Percentiles rank a stretch among this genome's conserved stretches.
Evolutionary conservation across 2,329 filamentous ascomycete genomes (phyloP).

Genomic region (Epichloe hybrida): DNA sequence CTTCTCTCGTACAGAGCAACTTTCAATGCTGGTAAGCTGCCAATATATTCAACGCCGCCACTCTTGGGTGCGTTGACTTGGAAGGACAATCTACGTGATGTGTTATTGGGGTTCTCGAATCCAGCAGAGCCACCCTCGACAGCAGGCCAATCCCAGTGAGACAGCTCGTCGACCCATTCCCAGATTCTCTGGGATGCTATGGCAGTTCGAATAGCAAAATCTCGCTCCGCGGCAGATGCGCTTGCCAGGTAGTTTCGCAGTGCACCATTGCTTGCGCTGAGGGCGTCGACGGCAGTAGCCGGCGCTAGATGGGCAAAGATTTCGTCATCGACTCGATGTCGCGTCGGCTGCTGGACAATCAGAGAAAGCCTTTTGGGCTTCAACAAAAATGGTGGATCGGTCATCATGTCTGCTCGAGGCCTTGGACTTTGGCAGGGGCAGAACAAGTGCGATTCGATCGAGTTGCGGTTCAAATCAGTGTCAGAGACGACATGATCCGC

Average conservation of each 20-base stretch:
- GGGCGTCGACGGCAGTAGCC: constrained; percentile 44
- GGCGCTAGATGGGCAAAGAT: constrained; percentile 50
- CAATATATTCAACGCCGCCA: constrained; percentile 39
- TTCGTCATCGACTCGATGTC: constrained; percentile 37
- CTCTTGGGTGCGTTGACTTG: constrained; percentile 12
- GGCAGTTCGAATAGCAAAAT: constrained; percentile 58
- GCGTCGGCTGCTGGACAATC: constrained; percentile 28
- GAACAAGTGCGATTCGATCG: not conserved
- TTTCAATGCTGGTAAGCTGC: constrained; percentile 52
- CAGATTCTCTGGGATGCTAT: constrained; percentile 57
- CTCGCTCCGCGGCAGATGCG: constrained; percentile 51
- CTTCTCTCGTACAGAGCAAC: constrained; percentile 58
- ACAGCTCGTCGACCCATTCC: constrained; percentile 63
- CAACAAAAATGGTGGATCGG: constrained; percentile 18
- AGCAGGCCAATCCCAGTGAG: constrained; percentile 43
- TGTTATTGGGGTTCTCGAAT: constrained; percentile 35
- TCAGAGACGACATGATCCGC: constrained; percentile 9
- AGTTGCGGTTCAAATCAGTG: not conserved
- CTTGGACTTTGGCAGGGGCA: not conserved
- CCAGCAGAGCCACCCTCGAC: constrained; percentile 30
- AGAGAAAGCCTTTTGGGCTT: constrained; percentile 21
- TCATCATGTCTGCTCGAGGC: constrained; percentile 15
- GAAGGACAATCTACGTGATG: constrained; percentile 25
- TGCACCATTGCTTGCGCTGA: constrained; percentile 38
- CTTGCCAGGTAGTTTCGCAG: constrained; percentile 47